Conservation (phyloP, 345 rosid genomes). For the Isatis tinctoria region DNA sequence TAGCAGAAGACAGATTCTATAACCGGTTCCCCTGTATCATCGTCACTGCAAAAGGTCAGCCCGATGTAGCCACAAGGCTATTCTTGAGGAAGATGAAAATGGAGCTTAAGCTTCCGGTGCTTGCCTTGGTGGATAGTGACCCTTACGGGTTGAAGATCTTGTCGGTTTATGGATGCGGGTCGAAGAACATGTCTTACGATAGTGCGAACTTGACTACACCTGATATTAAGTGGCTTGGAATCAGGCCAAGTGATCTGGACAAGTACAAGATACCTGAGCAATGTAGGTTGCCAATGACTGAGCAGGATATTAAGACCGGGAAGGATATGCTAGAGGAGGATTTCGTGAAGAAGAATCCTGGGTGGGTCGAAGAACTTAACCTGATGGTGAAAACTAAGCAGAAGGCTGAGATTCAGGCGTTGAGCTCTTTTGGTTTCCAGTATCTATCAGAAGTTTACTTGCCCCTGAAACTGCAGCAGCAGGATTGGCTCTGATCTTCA, state of each 20-base stretch:
- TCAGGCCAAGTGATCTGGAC: constrained; percentile 90
- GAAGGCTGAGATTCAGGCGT: constrained; percentile 98
- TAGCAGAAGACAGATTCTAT: constrained; percentile 94
- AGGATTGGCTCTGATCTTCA: constrained; percentile 75
- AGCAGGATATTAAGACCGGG: constrained; percentile 98
- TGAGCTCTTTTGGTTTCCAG: constrained; percentile 95
- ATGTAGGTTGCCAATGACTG: constrained; percentile 94
- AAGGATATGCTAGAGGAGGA: constrained; percentile 94
- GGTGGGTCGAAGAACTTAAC: constrained; percentile 95
- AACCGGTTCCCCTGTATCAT: constrained; percentile 94
- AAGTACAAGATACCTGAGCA: constrained; percentile 90
- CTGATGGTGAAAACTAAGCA: constrained; percentile 96
- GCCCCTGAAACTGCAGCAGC: constrained; percentile 96
- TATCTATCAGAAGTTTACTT: constrained; percentile 93
- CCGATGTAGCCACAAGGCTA: constrained; percentile 93
- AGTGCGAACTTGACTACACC: constrained; percentile 94
- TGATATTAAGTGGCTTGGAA: constrained; percentile 94
- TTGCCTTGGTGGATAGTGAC: constrained; percentile 95
- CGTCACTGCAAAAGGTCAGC: constrained; percentile 94
- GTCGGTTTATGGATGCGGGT: constrained; percentile 95
- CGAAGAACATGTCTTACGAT: constrained; percentile 98
- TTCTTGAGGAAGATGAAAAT: constrained; percentile 90
- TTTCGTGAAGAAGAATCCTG: constrained; percentile 97
- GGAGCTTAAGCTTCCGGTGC: constrained; percentile 89
- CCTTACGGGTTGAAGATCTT: constrained; percentile 92